Conservation (phyloP, 345 rosid species). For the Draba incana region DNA sequence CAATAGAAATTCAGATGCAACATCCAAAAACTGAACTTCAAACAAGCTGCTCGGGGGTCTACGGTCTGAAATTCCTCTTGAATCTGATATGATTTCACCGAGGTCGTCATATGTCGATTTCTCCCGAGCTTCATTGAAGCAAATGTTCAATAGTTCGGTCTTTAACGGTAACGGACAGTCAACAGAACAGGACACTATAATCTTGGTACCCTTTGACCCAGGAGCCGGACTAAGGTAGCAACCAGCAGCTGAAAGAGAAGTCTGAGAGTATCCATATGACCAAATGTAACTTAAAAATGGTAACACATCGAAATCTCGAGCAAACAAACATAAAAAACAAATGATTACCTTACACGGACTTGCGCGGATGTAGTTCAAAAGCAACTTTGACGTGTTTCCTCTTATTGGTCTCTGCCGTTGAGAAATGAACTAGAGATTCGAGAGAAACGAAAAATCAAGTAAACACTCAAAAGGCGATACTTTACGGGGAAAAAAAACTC, state of each 20-base stretch:
- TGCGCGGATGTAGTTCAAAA: constrained; percentile 63
- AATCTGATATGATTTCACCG: constrained; percentile 51
- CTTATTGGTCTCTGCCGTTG: constrained; percentile 86
- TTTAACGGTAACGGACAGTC: constrained; percentile 61
- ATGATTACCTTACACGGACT: constrained; percentile 78
- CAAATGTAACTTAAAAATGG: constrained; percentile 1
- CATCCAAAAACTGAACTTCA: constrained; percentile 53
- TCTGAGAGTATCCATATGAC: constrained; percentile 51
- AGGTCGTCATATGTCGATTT: constrained; percentile 38
- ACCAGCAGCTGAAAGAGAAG: constrained; percentile 89
- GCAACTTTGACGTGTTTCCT: constrained; percentile 72
- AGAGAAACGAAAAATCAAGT: constrained; percentile 28
- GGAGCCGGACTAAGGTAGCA: constrained; percentile 93
- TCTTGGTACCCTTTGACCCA: constrained; percentile 77
- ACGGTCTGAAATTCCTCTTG: constrained; percentile 45
- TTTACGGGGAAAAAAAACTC: not conserved
- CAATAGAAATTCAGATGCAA: constrained; percentile 55
- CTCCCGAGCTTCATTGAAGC: constrained; percentile 40
- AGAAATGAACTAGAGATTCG: constrained; percentile 67
- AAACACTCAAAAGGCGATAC: constrained; percentile 12
- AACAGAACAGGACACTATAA: constrained; percentile 75
- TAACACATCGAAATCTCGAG: not conserved
- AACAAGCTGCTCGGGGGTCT: constrained; percentile 42
- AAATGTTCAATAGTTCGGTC: constrained; percentile 44
- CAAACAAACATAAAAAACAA: constrained; percentile 16